phyloP scores from a whole-genome alignment of 495 filamentous ascomycete species.

The Hyaloscypha bicolor region DNA sequence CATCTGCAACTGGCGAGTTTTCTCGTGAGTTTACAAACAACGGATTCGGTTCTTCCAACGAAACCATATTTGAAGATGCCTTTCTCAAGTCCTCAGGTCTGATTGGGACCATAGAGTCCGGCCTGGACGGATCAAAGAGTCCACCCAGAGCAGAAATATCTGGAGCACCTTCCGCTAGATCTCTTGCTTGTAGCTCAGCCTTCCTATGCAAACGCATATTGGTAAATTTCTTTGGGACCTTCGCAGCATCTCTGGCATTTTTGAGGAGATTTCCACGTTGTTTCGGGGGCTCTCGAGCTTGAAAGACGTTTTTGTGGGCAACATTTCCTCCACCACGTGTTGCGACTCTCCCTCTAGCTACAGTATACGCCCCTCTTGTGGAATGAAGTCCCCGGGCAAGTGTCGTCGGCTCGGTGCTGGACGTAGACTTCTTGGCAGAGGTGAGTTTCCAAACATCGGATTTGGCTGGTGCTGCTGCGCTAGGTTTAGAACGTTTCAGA shows the following conservation, averaged over 20 bases:
- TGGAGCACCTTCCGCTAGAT: slow-evolving; percentile 25
- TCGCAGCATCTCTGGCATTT: slow-evolving; percentile 15
- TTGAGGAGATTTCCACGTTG: slow-evolving; percentile 18
- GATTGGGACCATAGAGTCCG: slow-evolving; percentile 10
- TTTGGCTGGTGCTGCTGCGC: background rate
- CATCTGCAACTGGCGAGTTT: background rate
- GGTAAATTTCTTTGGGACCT: slow-evolving; percentile 20
- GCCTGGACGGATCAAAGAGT: slow-evolving; percentile 23
- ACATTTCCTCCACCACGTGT: slow-evolving; percentile 23
- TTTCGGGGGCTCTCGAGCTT: slow-evolving; percentile 5
- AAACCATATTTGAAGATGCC: background rate
- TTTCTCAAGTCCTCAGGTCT: slow-evolving; percentile 19
- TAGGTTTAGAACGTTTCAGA: background rate
- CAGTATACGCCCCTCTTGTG: slow-evolving; percentile 2
- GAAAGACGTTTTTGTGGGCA: slow-evolving; percentile 26
- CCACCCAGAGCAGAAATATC: slow-evolving; percentile 27
- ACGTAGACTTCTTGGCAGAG: background rate
- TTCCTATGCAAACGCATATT: slow-evolving; percentile 26
- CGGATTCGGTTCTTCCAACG: background rate
- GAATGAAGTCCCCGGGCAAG: background rate
- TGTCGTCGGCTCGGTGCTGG: background rate
- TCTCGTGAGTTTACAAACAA: background rate
- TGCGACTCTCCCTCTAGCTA: slow-evolving; percentile 20
- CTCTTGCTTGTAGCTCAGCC: slow-evolving; percentile 25
- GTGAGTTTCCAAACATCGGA: background rate